phyloP scores from a whole-genome alignment of 2,329 filamentous ascomycete genomes.

The Blumeria hordei region DNA sequence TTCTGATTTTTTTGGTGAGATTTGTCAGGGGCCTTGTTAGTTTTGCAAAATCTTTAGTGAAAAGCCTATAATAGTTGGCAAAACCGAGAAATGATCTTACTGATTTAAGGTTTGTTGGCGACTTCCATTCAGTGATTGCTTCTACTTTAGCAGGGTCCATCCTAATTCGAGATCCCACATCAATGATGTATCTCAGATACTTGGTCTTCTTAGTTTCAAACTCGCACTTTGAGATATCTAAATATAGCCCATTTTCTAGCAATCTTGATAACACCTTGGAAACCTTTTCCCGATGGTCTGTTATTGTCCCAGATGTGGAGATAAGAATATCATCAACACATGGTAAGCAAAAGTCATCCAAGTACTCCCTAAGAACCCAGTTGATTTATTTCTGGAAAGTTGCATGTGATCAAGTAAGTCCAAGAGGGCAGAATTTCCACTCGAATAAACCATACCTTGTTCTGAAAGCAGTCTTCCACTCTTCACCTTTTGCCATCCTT shows the following conservation, averaged over 20 bases:
- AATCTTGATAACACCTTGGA: too few species aligned
- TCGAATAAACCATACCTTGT: not conserved
- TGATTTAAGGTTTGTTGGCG: not conserved
- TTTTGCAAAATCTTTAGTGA: not conserved
- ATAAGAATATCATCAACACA: too few species aligned
- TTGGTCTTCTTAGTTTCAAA: not conserved
- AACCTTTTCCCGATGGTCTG: too few species aligned
- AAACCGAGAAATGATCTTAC: not conserved
- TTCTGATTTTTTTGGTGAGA: not conserved
- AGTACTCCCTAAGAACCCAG: too few species aligned
- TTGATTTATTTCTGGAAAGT: slow-evolving; percentile 2
- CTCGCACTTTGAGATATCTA: not conserved
- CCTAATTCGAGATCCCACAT: not conserved
- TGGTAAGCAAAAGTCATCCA: too few species aligned
- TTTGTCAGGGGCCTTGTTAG: not conserved
- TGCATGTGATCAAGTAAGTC: not conserved
- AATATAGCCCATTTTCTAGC: not conserved
- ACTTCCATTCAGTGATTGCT: not conserved
- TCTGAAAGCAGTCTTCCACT: not conserved
- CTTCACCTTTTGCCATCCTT: not conserved
- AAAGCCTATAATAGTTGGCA: not conserved
- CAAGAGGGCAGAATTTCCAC: slow-evolving; percentile 2
- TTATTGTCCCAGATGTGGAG: too few species aligned
- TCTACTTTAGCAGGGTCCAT: not conserved
- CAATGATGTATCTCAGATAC: not conserved